Evolutionary conservation across 176 grass and related monocot genomes (phyloP), one percentile per base, ranked within the genome.

Genomic region (Paspalum vaginatum): DNA sequence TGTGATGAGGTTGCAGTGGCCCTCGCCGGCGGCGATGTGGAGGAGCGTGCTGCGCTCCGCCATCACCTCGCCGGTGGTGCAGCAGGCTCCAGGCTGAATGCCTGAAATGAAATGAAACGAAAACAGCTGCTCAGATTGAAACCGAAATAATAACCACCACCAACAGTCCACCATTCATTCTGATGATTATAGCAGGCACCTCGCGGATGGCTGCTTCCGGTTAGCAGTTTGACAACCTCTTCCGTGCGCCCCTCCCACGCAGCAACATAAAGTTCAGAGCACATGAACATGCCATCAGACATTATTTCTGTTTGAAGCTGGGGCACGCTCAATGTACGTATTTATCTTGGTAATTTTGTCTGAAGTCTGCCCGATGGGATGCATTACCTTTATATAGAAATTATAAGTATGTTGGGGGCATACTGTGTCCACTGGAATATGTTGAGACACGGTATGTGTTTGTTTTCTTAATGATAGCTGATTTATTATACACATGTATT

Each of bases 11-110:
- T n/a, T 39, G 5, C 25, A 0, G 58, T 89, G 79, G 20, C 72
- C 79, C 7, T 81, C 60, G 5, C 7, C 22, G 8, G 83, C 83
- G 10, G 90, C 90, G 26, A 92, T 8, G 68, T 92, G 86, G 25
- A 92, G 83, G 0, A 88, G 42, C 15, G 89, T 91, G 52, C 76
- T 79, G 4, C 63, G 24, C 1, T 85, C 89, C 0, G 51, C 82
- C 0, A 86, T 88, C 13, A 88, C 78, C 81, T 84, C 86, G 27
- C 14, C 4, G 9, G 40, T 74, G 47, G 5, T 85, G 12, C 80
- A 88, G 1, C 76, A n/a, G 11, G 71, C 61, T 41, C 16, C 5
- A 42, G 22, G 4, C 16, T 12, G 56, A 47, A 69, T 8, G 32
- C 32, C 32, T 32, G 32, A 32, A 32, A 32, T 32, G 32, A 32